Evolutionary conservation across 1,139 yeast genomes (phyloP).

Genomic region (Geotrichum histeridarum): DNA sequence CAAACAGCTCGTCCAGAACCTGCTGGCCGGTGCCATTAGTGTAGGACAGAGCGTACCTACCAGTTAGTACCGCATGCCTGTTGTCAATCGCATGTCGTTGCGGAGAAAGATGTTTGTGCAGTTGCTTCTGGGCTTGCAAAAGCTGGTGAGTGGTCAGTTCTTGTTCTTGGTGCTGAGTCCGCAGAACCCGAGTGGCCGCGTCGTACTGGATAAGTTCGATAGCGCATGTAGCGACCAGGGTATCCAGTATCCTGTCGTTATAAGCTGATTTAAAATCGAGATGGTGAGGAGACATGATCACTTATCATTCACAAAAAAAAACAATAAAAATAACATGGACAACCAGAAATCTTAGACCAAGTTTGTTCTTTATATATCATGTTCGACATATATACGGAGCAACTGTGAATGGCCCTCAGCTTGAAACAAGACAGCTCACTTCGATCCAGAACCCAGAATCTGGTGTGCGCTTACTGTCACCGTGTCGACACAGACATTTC

Average conservation of each 20-base stretch:
- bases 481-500: too few relatives aligned
- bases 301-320: not conserved
- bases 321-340: too few relatives aligned
- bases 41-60: conserved; percentile 7
- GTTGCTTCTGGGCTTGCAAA: conserved; percentile 12
- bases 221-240: conserved; percentile 12
- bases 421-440: too few relatives aligned
- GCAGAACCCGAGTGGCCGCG: conserved; percentile 9
- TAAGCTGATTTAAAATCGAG: conserved; percentile 1
- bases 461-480: too few relatives aligned
- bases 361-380: too few relatives aligned
- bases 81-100: conserved; percentile 5
- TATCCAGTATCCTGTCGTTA: conserved; percentile 11
- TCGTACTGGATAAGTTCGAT: conserved; percentile 17
- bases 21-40: not conserved
- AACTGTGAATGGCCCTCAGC: too few relatives aligned
- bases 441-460: too few relatives aligned
- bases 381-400: too few relatives aligned
- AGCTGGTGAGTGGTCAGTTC: conserved; percentile 1
- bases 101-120: conserved; percentile 13
- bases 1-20: conserved; percentile 2
- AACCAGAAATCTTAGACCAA: too few relatives aligned
- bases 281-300: not conserved
- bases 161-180: not conserved
- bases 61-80: conserved; percentile 12